Evolutionary conservation across 2,329 filamentous ascomycete species (phyloP).

Genomic region (Paraphaeosphaeria minitans): DNA sequence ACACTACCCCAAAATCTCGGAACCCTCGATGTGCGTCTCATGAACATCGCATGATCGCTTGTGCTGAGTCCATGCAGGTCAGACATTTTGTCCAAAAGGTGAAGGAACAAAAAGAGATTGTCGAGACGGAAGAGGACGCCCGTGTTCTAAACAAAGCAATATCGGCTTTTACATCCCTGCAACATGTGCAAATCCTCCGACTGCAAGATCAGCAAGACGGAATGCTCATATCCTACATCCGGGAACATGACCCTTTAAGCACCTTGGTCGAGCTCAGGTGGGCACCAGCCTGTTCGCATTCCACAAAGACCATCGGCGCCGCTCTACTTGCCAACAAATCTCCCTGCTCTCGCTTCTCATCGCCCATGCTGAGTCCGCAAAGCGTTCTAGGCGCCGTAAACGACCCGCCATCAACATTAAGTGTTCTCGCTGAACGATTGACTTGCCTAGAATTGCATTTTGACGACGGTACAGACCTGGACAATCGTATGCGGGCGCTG

Average conservation of each 20-base stretch:
- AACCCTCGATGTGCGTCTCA: constrained; percentile 32
- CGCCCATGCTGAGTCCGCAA: constrained; percentile 66
- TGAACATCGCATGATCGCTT: not conserved
- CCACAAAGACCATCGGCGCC: constrained; percentile 62
- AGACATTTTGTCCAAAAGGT: constrained; percentile 52
- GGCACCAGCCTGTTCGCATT: constrained; percentile 67
- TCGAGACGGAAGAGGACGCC: constrained; percentile 58
- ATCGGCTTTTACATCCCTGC: constrained; percentile 62
- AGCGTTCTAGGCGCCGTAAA: constrained; percentile 59
- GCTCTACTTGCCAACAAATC: constrained; percentile 63
- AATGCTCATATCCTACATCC: constrained; percentile 58
- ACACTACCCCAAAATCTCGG: constrained; percentile 44
- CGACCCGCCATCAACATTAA: constrained; percentile 54
- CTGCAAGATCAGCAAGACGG: constrained; percentile 65
- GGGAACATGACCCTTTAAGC: constrained; percentile 52
- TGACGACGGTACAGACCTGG: constrained; percentile 62
- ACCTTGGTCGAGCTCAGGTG: constrained; percentile 61
- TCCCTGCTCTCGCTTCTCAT: constrained; percentile 64
- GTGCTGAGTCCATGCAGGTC: constrained; percentile 22
- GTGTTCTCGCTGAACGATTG: constrained; percentile 60
- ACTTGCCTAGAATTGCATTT: constrained; percentile 69
- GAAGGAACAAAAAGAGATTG: constrained; percentile 57
- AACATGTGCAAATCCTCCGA: constrained; percentile 68
- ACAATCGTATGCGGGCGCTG: constrained; percentile 62
- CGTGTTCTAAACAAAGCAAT: constrained; percentile 60